Evolutionary conservation across 306 rosid species (phyloP).

Genomic region (Begonia fuchsioides): DNA sequence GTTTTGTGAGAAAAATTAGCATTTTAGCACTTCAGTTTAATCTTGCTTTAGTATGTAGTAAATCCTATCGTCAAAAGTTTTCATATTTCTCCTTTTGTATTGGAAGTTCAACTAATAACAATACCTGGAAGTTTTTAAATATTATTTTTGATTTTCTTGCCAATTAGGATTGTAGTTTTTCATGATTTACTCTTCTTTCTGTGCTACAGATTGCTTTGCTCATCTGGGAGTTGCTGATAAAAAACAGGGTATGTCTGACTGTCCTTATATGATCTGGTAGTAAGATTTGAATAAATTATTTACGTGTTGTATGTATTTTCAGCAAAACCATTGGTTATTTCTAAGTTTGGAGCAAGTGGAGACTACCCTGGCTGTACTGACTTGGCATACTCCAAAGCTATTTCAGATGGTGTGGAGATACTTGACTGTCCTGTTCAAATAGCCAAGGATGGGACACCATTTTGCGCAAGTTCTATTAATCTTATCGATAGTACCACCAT

Average conservation of each 20-base stretch:
- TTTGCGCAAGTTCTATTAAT: constrained; percentile 62
- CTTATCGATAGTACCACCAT: constrained; percentile 54
- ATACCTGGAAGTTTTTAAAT: no score
- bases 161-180: no score
- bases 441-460: constrained; percentile 58
- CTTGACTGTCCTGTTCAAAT: constrained; percentile 88
- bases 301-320: constrained; percentile 16
- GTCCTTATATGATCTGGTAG: neutral
- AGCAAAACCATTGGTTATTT: constrained; percentile 56
- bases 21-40: no score
- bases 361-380: constrained; percentile 68
- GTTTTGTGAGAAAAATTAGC: no score
- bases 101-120: neutral
- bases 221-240: constrained; percentile 37
- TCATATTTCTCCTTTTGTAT: neutral
- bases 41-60: no score
- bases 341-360: constrained; percentile 86
- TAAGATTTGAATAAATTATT: constrained; percentile 6
- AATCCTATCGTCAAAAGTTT: no score
- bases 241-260: constrained; percentile 27
- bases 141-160: neutral
- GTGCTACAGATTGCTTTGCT: constrained; percentile 67
- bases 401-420: constrained; percentile 60
- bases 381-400: constrained; percentile 45
- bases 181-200: no score